Evolutionary conservation across 2,329 filamentous ascomycete species (phyloP).

Genomic region (Corinectria fuckeliana): DNA sequence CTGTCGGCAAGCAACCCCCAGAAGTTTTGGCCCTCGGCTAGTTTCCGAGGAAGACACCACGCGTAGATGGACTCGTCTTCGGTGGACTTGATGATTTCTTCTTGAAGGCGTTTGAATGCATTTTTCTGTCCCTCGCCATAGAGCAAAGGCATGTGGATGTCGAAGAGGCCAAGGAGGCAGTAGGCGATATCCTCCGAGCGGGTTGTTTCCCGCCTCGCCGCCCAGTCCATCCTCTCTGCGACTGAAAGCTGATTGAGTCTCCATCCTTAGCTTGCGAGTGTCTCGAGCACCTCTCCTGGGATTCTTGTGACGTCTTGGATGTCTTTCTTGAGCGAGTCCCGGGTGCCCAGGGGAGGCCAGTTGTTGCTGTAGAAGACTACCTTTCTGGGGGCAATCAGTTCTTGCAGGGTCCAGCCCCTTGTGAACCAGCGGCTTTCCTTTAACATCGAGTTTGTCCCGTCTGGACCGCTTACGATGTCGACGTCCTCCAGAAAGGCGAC

Average conservation of each 20-base stretch:
- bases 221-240: slow-evolving; percentile 42
- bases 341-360: slow-evolving; percentile 30
- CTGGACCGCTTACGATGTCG: neutral
- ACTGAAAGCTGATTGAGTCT: slow-evolving; percentile 27
- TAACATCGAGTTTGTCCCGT: slow-evolving; percentile 4
- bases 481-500: slow-evolving; percentile 38
- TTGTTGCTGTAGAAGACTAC: slow-evolving; percentile 34
- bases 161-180: slow-evolving; percentile 42
- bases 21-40: slow-evolving; percentile 24
- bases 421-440: slow-evolving; percentile 34
- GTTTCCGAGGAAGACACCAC: slow-evolving; percentile 29
- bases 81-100: slow-evolving; percentile 40
- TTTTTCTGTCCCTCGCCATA: slow-evolving; percentile 42
- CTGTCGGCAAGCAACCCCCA: slow-evolving; percentile 38
- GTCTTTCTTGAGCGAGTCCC: slow-evolving; percentile 25
- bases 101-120: slow-evolving; percentile 38
- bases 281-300: slow-evolving; percentile 24
- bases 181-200: slow-evolving; percentile 42
- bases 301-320: slow-evolving; percentile 30
- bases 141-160: slow-evolving; percentile 44
- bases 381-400: slow-evolving; percentile 38
- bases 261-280: neutral
- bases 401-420: slow-evolving; percentile 41
- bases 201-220: slow-evolving; percentile 38
- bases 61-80: slow-evolving; percentile 41